Evolutionary conservation across 2,329 filamentous ascomycete species (phyloP), one percentile per base, ranked within the genome.

Genomic region (Penicillium fuscoglaucum): DNA sequence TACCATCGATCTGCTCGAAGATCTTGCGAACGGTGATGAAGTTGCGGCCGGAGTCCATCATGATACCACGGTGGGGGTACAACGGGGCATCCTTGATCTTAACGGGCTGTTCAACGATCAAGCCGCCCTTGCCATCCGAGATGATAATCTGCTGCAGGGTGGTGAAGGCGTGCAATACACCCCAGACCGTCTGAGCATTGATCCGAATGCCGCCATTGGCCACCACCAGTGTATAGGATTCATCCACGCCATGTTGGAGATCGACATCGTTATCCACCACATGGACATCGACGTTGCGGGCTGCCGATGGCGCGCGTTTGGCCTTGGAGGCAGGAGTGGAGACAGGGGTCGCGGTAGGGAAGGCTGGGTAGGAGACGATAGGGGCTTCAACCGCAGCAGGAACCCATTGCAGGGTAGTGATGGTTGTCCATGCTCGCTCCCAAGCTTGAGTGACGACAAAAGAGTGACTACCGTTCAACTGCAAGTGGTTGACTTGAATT

Each of bases 111-210:
- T 84, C 82, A 43, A 84, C 72, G 15, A 83, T 72, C 59, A 83
- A 65, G 0, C 76, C 74, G 28, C 76, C 74, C 3, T 69, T 62
- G 33, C 76, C 78, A 50, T 82, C 75, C 2, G 74, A 78, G 65
- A 84, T 83, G 64, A 84, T 69, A 45, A 84, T 72, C 65, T 84
- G 82, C 70, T 84, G 82, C 52, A 84, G 72, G n/a, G 82, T 84
- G 21, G 80, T 84, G 62, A 84, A 80, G 10, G 82, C 82, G 65
- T 84, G 82, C 12, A 84, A 75, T 19, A 80, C 82, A 39, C 82
- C 82, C 75, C 82, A 84, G 46, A 80, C 74, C 0, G 82, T 84
- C 67, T 80, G 70, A 28, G 82, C 78, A 1, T 73, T 76, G 62
- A 84, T 79, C 9, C 76, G 66, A 56, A 84, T 71, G 4, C 80